Evolutionary conservation across 2,329 filamentous ascomycete species (phyloP), one percentile per base, ranked within the genome.

Genomic region (Fusarium staphyleae): DNA sequence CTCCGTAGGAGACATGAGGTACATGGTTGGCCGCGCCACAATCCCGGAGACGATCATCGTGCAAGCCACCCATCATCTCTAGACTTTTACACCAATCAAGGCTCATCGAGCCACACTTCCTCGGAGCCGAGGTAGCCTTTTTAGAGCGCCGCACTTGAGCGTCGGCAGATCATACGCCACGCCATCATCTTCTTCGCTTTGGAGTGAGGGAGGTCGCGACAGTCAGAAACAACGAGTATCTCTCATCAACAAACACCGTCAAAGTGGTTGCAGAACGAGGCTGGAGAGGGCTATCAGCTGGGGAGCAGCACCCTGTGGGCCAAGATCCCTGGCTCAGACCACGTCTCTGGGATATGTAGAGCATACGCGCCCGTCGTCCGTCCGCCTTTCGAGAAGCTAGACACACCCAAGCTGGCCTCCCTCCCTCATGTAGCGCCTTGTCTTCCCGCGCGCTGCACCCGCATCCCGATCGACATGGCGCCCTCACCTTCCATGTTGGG

Each of bases 51-150:
- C 32, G 34, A 47, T 48, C 57, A 24, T 24, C 22, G 22, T 8
- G 22, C 19, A 24, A 24, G 19, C 48, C 34, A 47, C 48, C 35
- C 19, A n/a, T n/a, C n/a, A n/a, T n/a, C n/a, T n/a, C n/a, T n/a
- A n/a, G 19, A 6, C 19, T 22, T 22, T 22, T 22, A 6, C 19
- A 12, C 52, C 32, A 60, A 57, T 57, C 1, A 10, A 41, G 3
- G 5, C 14, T 6, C 11, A 4, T 4, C 3, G 28, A 14, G 7
- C 15, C 22, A 24, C 22, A 24, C 4, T 8, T 24, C 22, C 36
- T 61, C 53, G 57, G 57, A 61, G 41, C 57, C 57, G 57, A 59
- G 39, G 12, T 14, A n/a, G n/a, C n/a, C n/a, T n/a, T n/a, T n/a
- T n/a, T n/a, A n/a, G n/a, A n/a, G n/a, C n/a, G n/a, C n/a, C n/a